phyloP scores from a whole-genome alignment of 306 rosid species.

The Quercus bicolor region DNA sequence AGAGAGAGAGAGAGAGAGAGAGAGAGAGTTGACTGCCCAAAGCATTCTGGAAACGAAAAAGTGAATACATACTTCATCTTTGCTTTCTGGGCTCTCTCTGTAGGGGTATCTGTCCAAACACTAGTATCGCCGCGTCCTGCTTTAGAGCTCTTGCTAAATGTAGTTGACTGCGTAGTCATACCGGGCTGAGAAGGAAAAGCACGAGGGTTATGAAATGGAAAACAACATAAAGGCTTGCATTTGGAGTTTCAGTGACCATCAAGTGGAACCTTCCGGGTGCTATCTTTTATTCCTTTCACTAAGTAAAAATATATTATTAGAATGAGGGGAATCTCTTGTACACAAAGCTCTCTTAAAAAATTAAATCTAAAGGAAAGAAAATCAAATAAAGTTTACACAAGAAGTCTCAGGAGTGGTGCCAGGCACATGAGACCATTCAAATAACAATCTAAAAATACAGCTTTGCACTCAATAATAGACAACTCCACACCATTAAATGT shows the following conservation, averaged over 20 bases:
- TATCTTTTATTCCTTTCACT: too few relatives aligned
- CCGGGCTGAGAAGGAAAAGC: slow-evolving; percentile 57
- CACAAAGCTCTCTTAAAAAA: too few relatives aligned
- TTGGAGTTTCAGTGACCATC: not conserved
- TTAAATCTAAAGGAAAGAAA: too few relatives aligned
- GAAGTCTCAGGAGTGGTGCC: too few relatives aligned
- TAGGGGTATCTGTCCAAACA: slow-evolving; percentile 87
- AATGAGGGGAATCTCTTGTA: too few relatives aligned
- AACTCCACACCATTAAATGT: too few relatives aligned
- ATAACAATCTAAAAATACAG: too few relatives aligned
- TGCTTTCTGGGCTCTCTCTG: slow-evolving; percentile 85
- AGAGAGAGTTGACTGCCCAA: slow-evolving; percentile 14
- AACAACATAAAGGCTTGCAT: not conserved
- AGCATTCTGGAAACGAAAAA: slow-evolving; percentile 15
- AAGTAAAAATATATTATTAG: too few relatives aligned
- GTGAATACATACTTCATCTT: slow-evolving; percentile 61
- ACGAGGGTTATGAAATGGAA: not conserved
- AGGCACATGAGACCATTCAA: too few relatives aligned
- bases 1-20: not conserved
- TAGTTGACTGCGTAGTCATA: slow-evolving; percentile 67
- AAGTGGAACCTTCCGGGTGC: not conserved
- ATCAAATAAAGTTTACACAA: too few relatives aligned
- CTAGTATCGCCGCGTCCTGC: slow-evolving; percentile 95
- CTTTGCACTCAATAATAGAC: too few relatives aligned
- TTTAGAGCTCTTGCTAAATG: slow-evolving; percentile 57